Percentiles rank a stretch among this genome's conserved stretches.
phyloP scores from a whole-genome alignment of 2,329 filamentous ascomycete species.

The Aureobasidium lini region DNA sequence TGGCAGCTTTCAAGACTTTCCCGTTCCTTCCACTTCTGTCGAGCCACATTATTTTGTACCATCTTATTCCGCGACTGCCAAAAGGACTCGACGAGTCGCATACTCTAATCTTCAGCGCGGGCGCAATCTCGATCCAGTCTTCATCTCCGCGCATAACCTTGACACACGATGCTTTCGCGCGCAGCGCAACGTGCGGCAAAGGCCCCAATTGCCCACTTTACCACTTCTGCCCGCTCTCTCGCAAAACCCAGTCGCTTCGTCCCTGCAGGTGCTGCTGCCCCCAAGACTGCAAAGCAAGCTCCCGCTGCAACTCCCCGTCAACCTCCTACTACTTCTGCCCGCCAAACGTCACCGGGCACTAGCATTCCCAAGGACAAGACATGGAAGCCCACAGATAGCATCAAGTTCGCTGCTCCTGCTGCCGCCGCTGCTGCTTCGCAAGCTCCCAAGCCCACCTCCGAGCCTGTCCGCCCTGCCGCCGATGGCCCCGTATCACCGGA shows the following conservation, averaged over 20 bases:
- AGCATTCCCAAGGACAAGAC: constrained; percentile 30
- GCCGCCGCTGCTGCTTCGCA: constrained; percentile 18
- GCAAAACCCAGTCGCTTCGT: neutral
- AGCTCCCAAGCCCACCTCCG: constrained; percentile 12
- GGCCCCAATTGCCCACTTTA: constrained; percentile 14
- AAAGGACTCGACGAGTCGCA: constrained; percentile 1
- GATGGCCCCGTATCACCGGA: constrained; percentile 20
- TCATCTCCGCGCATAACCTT: neutral
- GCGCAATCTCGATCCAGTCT: neutral
- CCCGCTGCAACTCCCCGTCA: neutral
- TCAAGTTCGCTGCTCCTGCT: constrained; percentile 29
- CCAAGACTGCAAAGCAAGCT: constrained; percentile 13
- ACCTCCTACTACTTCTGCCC: constrained; percentile 17
- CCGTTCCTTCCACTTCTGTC: neutral
- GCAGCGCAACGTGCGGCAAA: constrained; percentile 23
- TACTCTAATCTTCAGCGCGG: neutral
- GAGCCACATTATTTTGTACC: neutral
- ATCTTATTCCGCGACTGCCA: neutral
- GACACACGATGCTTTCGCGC: constrained; percentile 25
- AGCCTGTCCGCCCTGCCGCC: constrained; percentile 27
- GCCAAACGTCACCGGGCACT: constrained; percentile 29
- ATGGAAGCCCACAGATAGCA: constrained; percentile 34
- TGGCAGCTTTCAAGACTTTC: constrained; percentile 4
- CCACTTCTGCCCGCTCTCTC: constrained; percentile 15
- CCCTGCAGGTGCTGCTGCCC: constrained; percentile 16